Percentiles rank a stretch among this genome's conserved stretches.
Conservation (phyloP, 106 monocot species). For the Dendrobium chrysotoxum region DNA sequence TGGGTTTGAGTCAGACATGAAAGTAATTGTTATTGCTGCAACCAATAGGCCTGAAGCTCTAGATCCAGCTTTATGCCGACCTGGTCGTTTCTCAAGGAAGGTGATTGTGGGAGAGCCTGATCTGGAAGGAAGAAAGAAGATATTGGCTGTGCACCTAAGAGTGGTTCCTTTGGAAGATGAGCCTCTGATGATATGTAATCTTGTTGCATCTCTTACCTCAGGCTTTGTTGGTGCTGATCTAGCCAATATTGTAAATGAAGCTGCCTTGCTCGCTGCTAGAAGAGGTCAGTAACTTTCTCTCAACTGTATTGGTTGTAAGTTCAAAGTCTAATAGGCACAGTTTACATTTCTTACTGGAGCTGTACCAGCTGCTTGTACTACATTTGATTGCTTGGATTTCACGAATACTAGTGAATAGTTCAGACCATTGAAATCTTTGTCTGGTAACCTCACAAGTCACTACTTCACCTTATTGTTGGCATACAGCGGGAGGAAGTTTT, state of each 20-base stretch:
- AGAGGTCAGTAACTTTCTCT: conserved; percentile 46
- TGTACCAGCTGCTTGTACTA: too few relatives aligned
- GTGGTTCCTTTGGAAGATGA: conserved; percentile 76
- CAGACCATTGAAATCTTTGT: neutral
- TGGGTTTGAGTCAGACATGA: conserved; percentile 81
- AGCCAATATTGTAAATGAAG: conserved; percentile 91
- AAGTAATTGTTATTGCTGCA: conserved; percentile 91
- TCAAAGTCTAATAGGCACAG: neutral
- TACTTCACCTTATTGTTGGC: neutral
- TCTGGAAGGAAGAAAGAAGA: conserved; percentile 76
- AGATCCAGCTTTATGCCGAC: conserved; percentile 81
- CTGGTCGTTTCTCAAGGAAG: conserved; percentile 92
- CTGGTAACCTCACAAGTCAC: neutral
- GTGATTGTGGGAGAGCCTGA: conserved; percentile 88
- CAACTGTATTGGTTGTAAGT: neutral
- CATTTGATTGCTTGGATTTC: neutral
- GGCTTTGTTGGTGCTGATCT: conserved; percentile 92
- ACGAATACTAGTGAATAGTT: neutral
- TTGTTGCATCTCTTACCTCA: conserved; percentile 71
- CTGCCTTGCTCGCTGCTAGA: conserved; percentile 86
- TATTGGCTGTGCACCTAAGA: conserved; percentile 75
- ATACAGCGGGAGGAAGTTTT: neutral
- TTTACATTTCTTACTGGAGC: neutral
- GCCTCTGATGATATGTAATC: conserved; percentile 45
- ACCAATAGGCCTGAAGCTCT: conserved; percentile 92